Evolutionary conservation across 371 early-diverging fungal genomes (phyloP), one percentile per base, ranked within the genome.

Genomic region (Blakeslea trispora): DNA sequence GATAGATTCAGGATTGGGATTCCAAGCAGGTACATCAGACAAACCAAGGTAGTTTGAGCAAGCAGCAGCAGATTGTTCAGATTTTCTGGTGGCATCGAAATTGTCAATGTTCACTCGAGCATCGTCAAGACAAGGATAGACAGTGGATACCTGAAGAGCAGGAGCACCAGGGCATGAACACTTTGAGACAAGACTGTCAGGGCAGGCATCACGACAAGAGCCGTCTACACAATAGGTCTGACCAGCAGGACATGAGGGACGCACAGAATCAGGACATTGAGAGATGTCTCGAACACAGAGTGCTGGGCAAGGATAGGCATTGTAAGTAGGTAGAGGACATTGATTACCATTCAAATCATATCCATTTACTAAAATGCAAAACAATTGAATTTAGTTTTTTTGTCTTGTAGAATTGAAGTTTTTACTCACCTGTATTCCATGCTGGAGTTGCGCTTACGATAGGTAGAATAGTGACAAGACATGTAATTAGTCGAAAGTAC

Each of bases 161-260:
- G 74, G 74, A 35, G 59, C 58, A 18, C 72, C 75, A 43, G 71
- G 66, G 46, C 79, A 79, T 1, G 61, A 44, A 52, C 79, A 79
- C 14, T 40, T 47, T 9, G 74, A 71, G 23, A 22, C 24, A 17
- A 75, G 55, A 41, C 58, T 55, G 3, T 56, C 34, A 32, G 81
- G 72, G 21, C 72, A 69, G 4, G 59, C 19, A 17, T 66, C 55
- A 46, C 63, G 71, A 56, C 85, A 84, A 8, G 53, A 44, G 3
- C 83, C 81, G 50, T 84, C 82, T 17, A 61, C 59, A 57, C 85
- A 84, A 50, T 72, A 81, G 6, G 55, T 66, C 40, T 61, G 57
- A 1, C 75, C 81, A 23, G 52, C 13, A 9, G 71, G 69, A 61
- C 85, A 85, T 28, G 57, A 45, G 1, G 68, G 45, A 1, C 64